phyloP scores from a whole-genome alignment of 345 rosid species.

The Hypericum androsaemum region DNA sequence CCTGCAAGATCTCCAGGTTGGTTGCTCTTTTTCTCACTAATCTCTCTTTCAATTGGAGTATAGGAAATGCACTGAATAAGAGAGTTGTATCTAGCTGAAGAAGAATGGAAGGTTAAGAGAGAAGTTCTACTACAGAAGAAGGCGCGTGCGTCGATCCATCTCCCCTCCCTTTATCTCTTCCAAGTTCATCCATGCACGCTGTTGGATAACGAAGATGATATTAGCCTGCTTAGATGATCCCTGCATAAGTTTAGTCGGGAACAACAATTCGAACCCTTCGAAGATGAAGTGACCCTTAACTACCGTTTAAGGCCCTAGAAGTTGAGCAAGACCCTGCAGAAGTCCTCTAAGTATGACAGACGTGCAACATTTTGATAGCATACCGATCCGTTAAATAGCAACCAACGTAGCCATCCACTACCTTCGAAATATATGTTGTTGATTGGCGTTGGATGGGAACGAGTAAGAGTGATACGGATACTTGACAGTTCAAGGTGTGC shows the following conservation, averaged over 20 bases:
- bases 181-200: too few species aligned
- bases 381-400: slow-evolving; percentile 79
- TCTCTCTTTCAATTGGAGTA: too few species aligned
- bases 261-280: too few species aligned
- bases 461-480: slow-evolving; percentile 79
- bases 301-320: too few species aligned
- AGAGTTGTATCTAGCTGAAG: slow-evolving; percentile 53
- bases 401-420: slow-evolving; percentile 85
- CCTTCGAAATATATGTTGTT: slow-evolving; percentile 83
- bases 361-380: too few species aligned
- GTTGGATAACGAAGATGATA: too few species aligned
- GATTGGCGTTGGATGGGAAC: slow-evolving; percentile 86
- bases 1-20: slow-evolving; percentile 84
- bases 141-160: slow-evolving; percentile 30
- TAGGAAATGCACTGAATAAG: too few species aligned
- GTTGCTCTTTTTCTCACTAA: not conserved
- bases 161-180: not conserved
- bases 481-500: slow-evolving; percentile 53
- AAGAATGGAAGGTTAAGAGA: slow-evolving; percentile 88
- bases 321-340: too few species aligned
- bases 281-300: too few species aligned
- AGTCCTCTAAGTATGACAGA: too few species aligned
- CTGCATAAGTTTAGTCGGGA: too few species aligned
- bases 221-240: too few species aligned
- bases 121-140: slow-evolving; percentile 69